These are phyloP conservation scores for Jatropha podagrica DNA, from an alignment of 441 rosid species.

Conservation along the genomic window DNA sequence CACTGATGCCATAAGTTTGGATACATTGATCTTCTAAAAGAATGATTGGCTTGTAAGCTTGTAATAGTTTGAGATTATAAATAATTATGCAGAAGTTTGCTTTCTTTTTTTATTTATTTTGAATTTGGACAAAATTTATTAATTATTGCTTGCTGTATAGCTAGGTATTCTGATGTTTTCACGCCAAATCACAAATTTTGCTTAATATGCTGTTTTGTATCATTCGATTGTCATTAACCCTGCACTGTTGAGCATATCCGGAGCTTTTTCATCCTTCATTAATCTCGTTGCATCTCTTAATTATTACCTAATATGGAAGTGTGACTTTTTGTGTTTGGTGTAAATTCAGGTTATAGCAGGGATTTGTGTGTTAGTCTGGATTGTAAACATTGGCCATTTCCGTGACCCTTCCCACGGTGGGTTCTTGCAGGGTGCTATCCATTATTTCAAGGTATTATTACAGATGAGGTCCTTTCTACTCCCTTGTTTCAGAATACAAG, in stretches of 20 bases:
- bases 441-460: constrained; percentile 82
- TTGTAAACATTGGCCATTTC: constrained; percentile 97
- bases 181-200: constrained; percentile 14
- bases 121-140: not conserved
- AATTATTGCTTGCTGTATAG: not conserved
- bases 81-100: not conserved
- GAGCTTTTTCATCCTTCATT: not conserved
- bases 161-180: constrained; percentile 1
- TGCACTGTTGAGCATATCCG: not conserved
- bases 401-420: constrained; percentile 98
- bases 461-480: constrained; percentile 11
- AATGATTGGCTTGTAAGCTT: not conserved
- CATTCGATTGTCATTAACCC: not conserved
- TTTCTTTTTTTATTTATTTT: not conserved
- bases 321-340: constrained; percentile 24
- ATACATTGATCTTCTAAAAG: not conserved
- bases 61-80: constrained; percentile 1
- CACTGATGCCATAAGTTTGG: not conserved
- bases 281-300: constrained; percentile 3
- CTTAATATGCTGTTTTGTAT: not conserved
- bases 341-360: constrained; percentile 91
- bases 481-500: constrained; percentile 3
- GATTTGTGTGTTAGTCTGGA: constrained; percentile 93
- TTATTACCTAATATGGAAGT: not conserved
- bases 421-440: constrained; percentile 90